Evolutionary conservation across 345 rosid species (phyloP).

Genomic region (Angophora floribunda): DNA sequence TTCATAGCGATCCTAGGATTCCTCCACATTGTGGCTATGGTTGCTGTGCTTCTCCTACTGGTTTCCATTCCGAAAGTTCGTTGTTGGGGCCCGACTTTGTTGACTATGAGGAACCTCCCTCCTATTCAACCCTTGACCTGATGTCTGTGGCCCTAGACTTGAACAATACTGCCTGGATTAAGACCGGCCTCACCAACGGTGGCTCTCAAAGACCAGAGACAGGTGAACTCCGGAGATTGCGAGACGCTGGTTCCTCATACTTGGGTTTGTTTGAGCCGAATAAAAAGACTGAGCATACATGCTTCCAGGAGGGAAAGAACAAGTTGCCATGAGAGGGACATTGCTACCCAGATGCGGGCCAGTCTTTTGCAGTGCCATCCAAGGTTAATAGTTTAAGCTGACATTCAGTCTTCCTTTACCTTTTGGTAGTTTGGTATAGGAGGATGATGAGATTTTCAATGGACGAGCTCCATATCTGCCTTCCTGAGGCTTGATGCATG

Average conservation of each 20-base stretch:
- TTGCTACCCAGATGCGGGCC: background rate
- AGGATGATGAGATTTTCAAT: background rate
- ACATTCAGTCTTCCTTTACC: background rate
- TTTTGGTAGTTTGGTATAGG: background rate
- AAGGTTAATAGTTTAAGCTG: background rate
- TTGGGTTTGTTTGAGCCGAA: background rate
- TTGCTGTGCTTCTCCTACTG: slow-evolving; percentile 37
- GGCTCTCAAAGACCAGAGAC: background rate
- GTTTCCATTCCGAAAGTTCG: slow-evolving; percentile 13
- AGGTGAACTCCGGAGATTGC: background rate
- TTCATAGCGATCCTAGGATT: slow-evolving; percentile 30
- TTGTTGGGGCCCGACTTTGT: slow-evolving; percentile 77
- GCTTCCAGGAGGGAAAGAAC: background rate
- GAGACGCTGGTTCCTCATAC: background rate
- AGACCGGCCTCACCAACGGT: slow-evolving; percentile 54
- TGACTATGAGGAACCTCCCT: slow-evolving; percentile 64
- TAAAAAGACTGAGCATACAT: background rate
- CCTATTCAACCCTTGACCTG: slow-evolving; percentile 58
- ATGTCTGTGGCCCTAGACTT: slow-evolving; percentile 76
- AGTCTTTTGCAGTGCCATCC: background rate
- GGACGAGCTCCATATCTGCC: background rate
- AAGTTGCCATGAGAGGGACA: background rate
- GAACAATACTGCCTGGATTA: slow-evolving; percentile 82
- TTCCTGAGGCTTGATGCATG: background rate
- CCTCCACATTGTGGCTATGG: slow-evolving; percentile 71